Base-by-base conservation (phyloP, 1,284 basidiomycete species). In the Mycosarcoma maydis region DNA sequence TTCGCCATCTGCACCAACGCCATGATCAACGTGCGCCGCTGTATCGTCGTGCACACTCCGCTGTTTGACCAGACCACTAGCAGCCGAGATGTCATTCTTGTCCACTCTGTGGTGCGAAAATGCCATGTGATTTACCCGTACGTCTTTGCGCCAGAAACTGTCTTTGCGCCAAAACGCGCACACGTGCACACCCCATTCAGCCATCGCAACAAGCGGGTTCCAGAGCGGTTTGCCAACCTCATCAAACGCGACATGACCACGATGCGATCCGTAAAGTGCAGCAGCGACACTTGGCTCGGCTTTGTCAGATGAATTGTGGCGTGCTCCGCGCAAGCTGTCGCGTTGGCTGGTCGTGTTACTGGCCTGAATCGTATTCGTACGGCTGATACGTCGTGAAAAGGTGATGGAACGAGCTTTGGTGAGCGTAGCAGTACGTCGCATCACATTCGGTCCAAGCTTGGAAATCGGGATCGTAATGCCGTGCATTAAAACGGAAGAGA, bases 401-500 rank as follows among this genome's bases (percentile, higher is more conserved):
- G 61, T 61, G 40, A 71, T 66, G 9, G 61, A 60, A 8, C 45
- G 37, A 24, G 61, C 61, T 30, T 66, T 61, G 45, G 68, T 65
- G 5, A 71, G 42, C 7, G 68, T 71, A 3, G 68, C 61, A 7
- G 76, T 77, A 4, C 62, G 48, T n/a, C 72, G 45, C 50, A 77
- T 58, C 2, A 78, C 59, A 20, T 55, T 51, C 1, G 80, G 78
- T 0, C 75, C 75, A 14, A 80, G 71, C 49, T 80, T 78, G 4
- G 71, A 67, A 27, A 81, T 62, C 9, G 80, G 80, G 23, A 81
- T 76, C 7, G 78, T 80, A 42, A 80, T 56, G 24, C 77, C 86
- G 64, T 86, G 85, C 0, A 84, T 82, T 36, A 86, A 65, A 4
- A 86, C 83, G 1, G 84, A 85, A 0, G 83, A 82, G 45, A 86